Percentiles rank a stretch among this genome's conserved stretches.
Conservation (phyloP, 306 rosid genomes). For the Lathyrus oleraceus region DNA sequence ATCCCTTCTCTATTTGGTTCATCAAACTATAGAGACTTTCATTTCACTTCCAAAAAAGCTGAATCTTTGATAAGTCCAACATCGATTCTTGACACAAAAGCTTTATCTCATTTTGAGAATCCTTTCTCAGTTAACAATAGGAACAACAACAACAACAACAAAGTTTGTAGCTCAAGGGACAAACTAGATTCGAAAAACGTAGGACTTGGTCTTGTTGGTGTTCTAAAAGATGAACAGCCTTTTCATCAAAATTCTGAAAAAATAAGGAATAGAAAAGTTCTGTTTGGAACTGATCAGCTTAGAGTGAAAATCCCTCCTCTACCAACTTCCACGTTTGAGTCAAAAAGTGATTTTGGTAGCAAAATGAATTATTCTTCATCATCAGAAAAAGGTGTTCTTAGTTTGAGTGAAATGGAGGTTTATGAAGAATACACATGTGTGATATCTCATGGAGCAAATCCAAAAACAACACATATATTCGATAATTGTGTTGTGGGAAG, state of each 20-base stretch:
- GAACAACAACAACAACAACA: background rate
- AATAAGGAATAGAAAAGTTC: slow-evolving; percentile 37
- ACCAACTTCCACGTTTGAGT: slow-evolving; percentile 29
- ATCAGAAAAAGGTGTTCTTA: slow-evolving; percentile 36
- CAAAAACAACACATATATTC: slow-evolving; percentile 81
- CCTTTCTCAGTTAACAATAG: slow-evolving; percentile 39
- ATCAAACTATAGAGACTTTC: slow-evolving; percentile 56
- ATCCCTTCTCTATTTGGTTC: slow-evolving; percentile 61
- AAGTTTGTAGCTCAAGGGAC: slow-evolving; percentile 45
- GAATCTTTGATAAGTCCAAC: slow-evolving; percentile 69
- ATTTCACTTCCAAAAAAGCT: slow-evolving; percentile 48
- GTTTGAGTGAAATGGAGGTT: slow-evolving; percentile 69
- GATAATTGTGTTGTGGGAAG: slow-evolving; percentile 69
- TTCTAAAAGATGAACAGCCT: slow-evolving; percentile 42
- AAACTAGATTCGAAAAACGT: slow-evolving; percentile 46
- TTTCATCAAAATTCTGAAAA: slow-evolving; percentile 24
- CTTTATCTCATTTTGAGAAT: slow-evolving; percentile 45
- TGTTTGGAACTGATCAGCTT: slow-evolving; percentile 57
- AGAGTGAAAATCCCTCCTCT: slow-evolving; percentile 62
- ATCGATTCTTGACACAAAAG: slow-evolving; percentile 65
- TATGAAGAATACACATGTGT: slow-evolving; percentile 89
- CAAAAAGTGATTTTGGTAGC: slow-evolving; percentile 41
- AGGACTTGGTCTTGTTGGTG: slow-evolving; percentile 70
- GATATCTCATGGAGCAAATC: slow-evolving; percentile 70
- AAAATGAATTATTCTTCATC: slow-evolving; percentile 44